Conservation (phyloP, 352 stramenopile genomes). For the Thraustochytrium sp. region DNA sequence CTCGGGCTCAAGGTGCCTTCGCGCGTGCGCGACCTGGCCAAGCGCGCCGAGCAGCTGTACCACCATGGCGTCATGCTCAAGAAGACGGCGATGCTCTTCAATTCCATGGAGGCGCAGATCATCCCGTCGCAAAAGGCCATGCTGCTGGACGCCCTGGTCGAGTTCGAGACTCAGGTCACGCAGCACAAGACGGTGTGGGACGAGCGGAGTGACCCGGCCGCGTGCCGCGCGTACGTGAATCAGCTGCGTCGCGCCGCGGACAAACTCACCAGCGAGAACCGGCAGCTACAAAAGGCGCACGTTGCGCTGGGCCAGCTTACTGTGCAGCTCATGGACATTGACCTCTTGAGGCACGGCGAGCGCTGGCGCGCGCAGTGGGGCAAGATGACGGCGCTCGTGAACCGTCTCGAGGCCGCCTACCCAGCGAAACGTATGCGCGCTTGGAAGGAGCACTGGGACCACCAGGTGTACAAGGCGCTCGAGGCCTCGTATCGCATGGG, state of each 20-base stretch:
- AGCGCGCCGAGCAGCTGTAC: slow-evolving; percentile 83
- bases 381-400: slow-evolving; percentile 68
- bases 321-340: slow-evolving; percentile 71
- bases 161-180: slow-evolving; percentile 72
- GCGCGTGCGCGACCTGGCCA: slow-evolving; percentile 52
- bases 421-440: slow-evolving; percentile 67
- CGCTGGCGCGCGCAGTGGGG: slow-evolving; percentile 79
- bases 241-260: slow-evolving; percentile 70
- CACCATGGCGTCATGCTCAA: slow-evolving; percentile 87
- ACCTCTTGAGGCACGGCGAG: slow-evolving; percentile 71
- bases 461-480: slow-evolving; percentile 89
- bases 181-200: slow-evolving; percentile 62
- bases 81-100: slow-evolving; percentile 94
- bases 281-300: slow-evolving; percentile 75
- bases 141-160: slow-evolving; percentile 80
- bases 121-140: slow-evolving; percentile 88
- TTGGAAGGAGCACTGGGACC: slow-evolving; percentile 86
- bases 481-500: slow-evolving; percentile 86
- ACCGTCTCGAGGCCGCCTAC: slow-evolving; percentile 61
- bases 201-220: slow-evolving; percentile 61
- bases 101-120: slow-evolving; percentile 87
- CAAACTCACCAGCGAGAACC: slow-evolving; percentile 78
- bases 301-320: slow-evolving; percentile 70
- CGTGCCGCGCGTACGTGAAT: slow-evolving; percentile 84
- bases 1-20: slow-evolving; percentile 60